Conservation (phyloP, 179 eudicot species). For the Silene coronaria region DNA sequence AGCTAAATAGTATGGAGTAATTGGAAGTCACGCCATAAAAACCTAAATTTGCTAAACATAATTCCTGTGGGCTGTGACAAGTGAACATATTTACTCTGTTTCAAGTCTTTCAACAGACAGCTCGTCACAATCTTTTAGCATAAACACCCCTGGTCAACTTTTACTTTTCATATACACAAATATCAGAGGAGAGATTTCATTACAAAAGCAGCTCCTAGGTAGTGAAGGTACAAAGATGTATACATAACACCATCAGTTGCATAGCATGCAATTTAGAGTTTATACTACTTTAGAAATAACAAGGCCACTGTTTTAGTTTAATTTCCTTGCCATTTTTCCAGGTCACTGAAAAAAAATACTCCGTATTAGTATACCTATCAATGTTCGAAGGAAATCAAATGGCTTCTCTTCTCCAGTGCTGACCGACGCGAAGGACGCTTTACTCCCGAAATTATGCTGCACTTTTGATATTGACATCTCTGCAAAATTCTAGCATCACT, state of each 20-base stretch:
- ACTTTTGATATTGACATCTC: conserved; percentile 44
- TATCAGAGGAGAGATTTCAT: not conserved
- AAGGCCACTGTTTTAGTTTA: not conserved
- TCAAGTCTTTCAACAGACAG: not conserved
- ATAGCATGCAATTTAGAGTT: not conserved
- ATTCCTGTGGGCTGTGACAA: not conserved
- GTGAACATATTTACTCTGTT: not conserved
- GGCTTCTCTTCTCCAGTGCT: conserved; percentile 62
- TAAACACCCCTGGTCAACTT: not conserved
- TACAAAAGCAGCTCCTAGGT: not conserved
- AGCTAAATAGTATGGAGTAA: not conserved
- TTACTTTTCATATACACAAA: not conserved
- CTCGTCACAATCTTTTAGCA: not conserved
- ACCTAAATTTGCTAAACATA: not conserved
- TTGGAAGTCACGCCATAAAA: not conserved
- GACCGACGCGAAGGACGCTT: conserved; percentile 61
- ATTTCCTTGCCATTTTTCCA: no score
- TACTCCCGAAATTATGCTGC: conserved; percentile 32
- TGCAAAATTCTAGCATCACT: conserved; percentile 37
- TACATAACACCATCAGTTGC: not conserved
- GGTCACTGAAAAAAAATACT: not conserved
- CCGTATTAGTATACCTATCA: conserved; percentile 47
- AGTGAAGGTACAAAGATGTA: not conserved
- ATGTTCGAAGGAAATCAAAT: conserved; percentile 59
- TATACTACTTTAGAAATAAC: not conserved